Evolutionary conservation across 495 filamentous ascomycete genomes (phyloP), one percentile per base, ranked within the genome.

Genomic region (Penicillium manginii): DNA sequence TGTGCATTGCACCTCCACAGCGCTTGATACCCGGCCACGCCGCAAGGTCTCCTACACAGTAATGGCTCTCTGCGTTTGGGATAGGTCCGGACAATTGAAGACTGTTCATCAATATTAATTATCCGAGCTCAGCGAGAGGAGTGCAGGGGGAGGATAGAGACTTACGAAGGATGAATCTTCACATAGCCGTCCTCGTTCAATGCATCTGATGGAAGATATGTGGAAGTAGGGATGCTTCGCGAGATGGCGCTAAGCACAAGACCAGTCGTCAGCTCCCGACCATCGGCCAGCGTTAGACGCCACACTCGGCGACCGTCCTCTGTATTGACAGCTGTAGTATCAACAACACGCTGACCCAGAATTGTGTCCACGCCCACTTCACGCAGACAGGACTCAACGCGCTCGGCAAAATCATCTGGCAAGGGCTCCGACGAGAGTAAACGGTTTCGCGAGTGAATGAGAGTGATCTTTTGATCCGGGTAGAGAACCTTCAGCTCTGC

Each of bases 21-120:
- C 88, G 82, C 73, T 88, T 89, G 71, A 89, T 90, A 19, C 87
- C 87, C 0, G 82, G 78, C 87, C 87, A 89, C 4, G 65, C 60
- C 1, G 68, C 70, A 5, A 78, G 58, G 50, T 80, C 77, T 2
- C 76, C 76, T 12, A 73, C 71, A n/a, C 84, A 86, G 58, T 83
- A 88, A 67, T 90, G 88, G 42, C 75, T 65, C 1, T 62, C 61
- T 12, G 79, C 63, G 56, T 87, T 85, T n/a, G 83, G 73, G 1
- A 81, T 66, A 4, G 64, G 59, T 0, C 64, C 54, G 1, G 72
- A 66, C 63, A 85, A 84, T 62, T 73, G 65, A 21, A 80, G 75
- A 39, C 79, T 83, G 12, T 23, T 12, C 4, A 14, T 12, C 19
- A 23, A 47, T 19, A n/a, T 43, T 43, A 43, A 43, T 17, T 17